Conservation (phyloP, 2,329 filamentous ascomycete species). For the Hypomyces perniciosus region DNA sequence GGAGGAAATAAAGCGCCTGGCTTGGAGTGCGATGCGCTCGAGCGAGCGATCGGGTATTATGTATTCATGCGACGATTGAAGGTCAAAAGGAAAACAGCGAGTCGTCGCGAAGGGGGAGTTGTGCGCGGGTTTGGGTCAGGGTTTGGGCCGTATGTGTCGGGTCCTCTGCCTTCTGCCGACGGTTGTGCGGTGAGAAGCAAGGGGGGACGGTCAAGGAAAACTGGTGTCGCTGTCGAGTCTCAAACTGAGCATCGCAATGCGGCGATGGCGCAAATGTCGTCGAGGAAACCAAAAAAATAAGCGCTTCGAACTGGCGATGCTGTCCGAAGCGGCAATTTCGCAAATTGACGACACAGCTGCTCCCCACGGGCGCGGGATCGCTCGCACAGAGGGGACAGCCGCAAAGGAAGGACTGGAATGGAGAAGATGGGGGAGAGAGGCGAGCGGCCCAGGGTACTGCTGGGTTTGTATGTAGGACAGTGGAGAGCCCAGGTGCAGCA, state of each 20-base stretch:
- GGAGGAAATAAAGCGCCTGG: conserved; percentile 1
- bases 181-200: conserved; percentile 10
- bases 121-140: conserved; percentile 2
- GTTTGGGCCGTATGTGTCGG: background rate
- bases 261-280: background rate
- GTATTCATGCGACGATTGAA: background rate
- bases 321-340: conserved; percentile 3
- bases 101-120: conserved; percentile 9
- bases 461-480: conserved; percentile 17
- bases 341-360: conserved; percentile 9
- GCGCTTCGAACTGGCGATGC: conserved; percentile 1
- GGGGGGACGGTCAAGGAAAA: conserved; percentile 1
- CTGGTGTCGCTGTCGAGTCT: background rate
- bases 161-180: background rate
- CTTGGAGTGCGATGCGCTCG: conserved; percentile 4
- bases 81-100: background rate
- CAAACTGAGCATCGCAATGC: background rate
- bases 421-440: conserved; percentile 13
- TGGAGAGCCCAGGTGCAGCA: conserved; percentile 11
- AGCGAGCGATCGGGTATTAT: conserved; percentile 5
- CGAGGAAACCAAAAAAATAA: background rate
- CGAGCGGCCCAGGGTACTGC: conserved; percentile 8
- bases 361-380: conserved; percentile 13
- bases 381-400: conserved; percentile 11
- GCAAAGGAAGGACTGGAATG: conserved; percentile 13